Evolutionary conservation across 192 early-diverging fungal species (phyloP).

Genomic region (Rhizophagus sp.): DNA sequence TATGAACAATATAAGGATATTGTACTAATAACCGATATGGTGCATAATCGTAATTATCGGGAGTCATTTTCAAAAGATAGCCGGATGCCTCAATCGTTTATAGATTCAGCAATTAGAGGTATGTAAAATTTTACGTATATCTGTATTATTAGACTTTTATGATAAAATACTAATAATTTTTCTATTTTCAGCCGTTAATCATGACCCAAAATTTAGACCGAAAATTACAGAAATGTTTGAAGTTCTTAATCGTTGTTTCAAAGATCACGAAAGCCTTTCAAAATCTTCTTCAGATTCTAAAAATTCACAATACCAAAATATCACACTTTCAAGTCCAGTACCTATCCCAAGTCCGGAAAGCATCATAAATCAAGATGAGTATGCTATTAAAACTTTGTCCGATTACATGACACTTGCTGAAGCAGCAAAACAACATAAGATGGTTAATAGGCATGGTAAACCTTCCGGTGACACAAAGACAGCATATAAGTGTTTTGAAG

Average conservation of each 20-base stretch:
- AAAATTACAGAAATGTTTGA: not conserved
- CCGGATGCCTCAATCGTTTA: too few species aligned
- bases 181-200: not conserved
- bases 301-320: not conserved
- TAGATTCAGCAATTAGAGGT: too few species aligned
- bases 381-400: not conserved
- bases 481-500: not conserved
- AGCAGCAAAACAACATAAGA: not conserved
- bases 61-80: too few species aligned
- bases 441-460: not conserved
- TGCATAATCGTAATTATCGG: too few species aligned
- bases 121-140: too few species aligned
- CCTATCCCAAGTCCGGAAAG: not conserved
- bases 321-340: too few species aligned
- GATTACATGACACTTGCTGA: not conserved
- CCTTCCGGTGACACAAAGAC: not conserved
- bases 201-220: not conserved
- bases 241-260: not conserved
- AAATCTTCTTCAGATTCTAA: too few species aligned
- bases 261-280: not conserved
- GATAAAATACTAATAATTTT: too few species aligned
- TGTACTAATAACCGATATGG: too few species aligned
- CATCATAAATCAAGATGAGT: not conserved
- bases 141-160: too few species aligned
- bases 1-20: not conserved